These are phyloP conservation scores for Cladosporium velox DNA, from an alignment of 2,329 filamentous ascomycete genomes.

Conservation along the genomic window DNA sequence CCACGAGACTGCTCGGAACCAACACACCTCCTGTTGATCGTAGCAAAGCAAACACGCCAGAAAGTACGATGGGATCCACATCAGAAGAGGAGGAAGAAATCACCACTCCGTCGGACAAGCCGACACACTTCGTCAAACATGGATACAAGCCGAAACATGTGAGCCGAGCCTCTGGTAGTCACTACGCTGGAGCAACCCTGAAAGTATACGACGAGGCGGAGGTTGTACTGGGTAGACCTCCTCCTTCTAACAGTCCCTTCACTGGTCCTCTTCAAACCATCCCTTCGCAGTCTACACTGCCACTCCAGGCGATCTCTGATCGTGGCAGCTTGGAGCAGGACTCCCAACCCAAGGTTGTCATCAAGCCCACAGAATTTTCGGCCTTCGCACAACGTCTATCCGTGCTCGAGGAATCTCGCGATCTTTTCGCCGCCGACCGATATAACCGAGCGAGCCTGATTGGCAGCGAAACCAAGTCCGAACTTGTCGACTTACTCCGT, in stretches of 20 bases:
- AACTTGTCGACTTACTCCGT: slow-evolving; percentile 24
- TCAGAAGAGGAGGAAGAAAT: slow-evolving; percentile 31
- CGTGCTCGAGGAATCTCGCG: slow-evolving; percentile 18
- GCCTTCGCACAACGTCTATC: slow-evolving; percentile 23
- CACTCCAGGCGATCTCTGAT: slow-evolving; percentile 3
- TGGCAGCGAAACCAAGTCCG: slow-evolving; percentile 20
- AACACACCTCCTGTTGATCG: slow-evolving; percentile 19
- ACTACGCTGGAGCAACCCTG: slow-evolving; percentile 18
- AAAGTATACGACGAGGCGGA: slow-evolving; percentile 24
- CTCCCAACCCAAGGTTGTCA: slow-evolving; percentile 4
- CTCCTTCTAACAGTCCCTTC: slow-evolving; percentile 32
- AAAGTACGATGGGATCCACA: slow-evolving; percentile 26
- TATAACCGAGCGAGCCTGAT: neutral
- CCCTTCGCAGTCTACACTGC: slow-evolving; percentile 29
- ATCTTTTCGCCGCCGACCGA: neutral
- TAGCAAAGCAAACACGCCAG: slow-evolving; percentile 30
- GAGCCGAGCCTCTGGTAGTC: slow-evolving; percentile 10
- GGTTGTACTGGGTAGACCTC: slow-evolving; percentile 19
- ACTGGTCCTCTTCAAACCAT: slow-evolving; percentile 32
- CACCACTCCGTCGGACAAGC: slow-evolving; percentile 26
- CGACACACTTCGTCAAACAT: slow-evolving; percentile 16
- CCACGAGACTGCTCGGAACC: slow-evolving; percentile 7
- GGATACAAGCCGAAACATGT: slow-evolving; percentile 20
- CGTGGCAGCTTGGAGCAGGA: neutral
- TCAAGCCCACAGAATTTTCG: slow-evolving; percentile 21